phyloP scores from a whole-genome alignment of 768 basidiomycete species.

The Xerocomus spinulosus region DNA sequence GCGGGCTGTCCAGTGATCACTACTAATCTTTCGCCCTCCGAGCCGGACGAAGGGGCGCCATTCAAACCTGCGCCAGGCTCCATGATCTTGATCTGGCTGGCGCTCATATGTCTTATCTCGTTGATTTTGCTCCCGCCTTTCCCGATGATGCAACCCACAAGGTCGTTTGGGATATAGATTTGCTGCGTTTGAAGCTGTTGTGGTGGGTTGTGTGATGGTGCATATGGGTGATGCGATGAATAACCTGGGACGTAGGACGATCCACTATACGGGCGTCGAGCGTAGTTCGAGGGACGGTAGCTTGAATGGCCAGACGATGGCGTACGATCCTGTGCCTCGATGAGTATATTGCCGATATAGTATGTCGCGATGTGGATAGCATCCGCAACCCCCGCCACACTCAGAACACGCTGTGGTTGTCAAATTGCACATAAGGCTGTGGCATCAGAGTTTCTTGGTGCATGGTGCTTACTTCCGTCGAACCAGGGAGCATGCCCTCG shows the following conservation, averaged over 20 bases:
- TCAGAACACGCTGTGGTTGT: conserved; percentile 77
- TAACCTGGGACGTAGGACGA: conserved; percentile 74
- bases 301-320: conserved; percentile 53
- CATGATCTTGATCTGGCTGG: conserved; percentile 97
- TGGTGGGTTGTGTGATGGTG: conserved; percentile 52
- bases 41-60: conserved; percentile 66
- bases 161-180: conserved; percentile 96
- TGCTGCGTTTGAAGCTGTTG: conserved; percentile 91
- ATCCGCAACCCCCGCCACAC: conserved; percentile 97
- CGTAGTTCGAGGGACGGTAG: conserved; percentile 63
- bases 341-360: conserved; percentile 97
- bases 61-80: conserved; percentile 85
- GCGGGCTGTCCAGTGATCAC: conserved; percentile 94
- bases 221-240: conserved; percentile 42
- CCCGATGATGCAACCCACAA: conserved; percentile 96
- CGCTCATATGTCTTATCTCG: conserved; percentile 93
- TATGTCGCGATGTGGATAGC: conserved; percentile 99
- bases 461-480: conserved; percentile 77
- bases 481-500: conserved; percentile 97
- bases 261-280: conserved; percentile 46
- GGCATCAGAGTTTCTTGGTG: background rate
- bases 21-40: conserved; percentile 87
- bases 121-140: conserved; percentile 99
- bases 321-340: conserved; percentile 85
- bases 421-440: conserved; percentile 13